phyloP scores from a whole-genome alignment of 192 early-diverging fungal genomes.

The Entomortierella parvispora region DNA sequence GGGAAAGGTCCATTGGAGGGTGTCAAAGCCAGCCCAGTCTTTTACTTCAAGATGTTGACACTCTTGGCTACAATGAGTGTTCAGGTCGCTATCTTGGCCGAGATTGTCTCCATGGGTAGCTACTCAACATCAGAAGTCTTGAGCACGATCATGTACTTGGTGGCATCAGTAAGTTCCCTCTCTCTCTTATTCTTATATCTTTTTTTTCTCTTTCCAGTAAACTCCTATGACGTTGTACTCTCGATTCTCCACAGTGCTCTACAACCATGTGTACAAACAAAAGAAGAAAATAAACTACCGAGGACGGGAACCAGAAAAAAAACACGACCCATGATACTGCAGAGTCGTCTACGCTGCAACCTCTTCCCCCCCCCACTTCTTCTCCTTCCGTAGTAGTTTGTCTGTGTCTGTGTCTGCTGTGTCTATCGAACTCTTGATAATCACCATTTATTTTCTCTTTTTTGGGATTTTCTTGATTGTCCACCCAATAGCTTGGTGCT shows the following conservation, averaged over 20 bases:
- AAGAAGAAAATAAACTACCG: too few species aligned
- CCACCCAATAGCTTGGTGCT: slow-evolving; percentile 4
- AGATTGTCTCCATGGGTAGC: neutral
- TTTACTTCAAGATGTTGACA: slow-evolving; percentile 13
- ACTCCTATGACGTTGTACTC: too few species aligned
- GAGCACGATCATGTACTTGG: slow-evolving; percentile 24
- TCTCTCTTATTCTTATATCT: neutral
- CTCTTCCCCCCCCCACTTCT: too few species aligned
- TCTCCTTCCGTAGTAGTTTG: neutral
- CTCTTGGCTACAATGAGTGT: slow-evolving; percentile 7
- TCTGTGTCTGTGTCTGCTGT: neutral
- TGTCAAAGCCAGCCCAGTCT: neutral
- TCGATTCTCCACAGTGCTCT: too few species aligned
- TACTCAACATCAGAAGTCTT: slow-evolving; percentile 13
- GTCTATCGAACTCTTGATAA: too few species aligned
- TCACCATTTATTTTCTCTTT: neutral
- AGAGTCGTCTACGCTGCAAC: too few species aligned
- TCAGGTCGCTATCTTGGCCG: slow-evolving; percentile 21
- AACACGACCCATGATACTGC: too few species aligned
- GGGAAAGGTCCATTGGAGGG: slow-evolving; percentile 32
- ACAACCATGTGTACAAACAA: too few species aligned
- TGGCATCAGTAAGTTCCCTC: slow-evolving; percentile 15
- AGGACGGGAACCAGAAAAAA: too few species aligned
- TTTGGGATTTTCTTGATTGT: neutral
- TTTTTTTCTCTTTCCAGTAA: too few species aligned